These are phyloP conservation scores for Smallanthus sonchifolius DNA, from an alignment of 129 eudicot genomes.

Conservation along the genomic window DNA sequence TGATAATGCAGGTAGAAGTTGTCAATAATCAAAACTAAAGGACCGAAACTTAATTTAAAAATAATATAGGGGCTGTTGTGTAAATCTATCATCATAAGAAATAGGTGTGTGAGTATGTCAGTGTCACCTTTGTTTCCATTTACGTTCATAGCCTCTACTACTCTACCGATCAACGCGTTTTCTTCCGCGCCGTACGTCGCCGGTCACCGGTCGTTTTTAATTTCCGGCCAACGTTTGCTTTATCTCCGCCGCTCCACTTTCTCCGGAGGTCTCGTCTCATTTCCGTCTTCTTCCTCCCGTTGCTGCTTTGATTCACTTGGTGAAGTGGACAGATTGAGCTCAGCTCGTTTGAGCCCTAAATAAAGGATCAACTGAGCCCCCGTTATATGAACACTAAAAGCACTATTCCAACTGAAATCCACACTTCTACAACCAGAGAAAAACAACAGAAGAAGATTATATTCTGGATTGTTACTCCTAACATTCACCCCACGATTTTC, in stretches of 20 bases:
- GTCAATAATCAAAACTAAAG: too few species aligned
- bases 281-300: not conserved
- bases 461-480: not conserved
- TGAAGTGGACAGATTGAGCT: not conserved
- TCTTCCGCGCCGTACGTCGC: constrained; percentile 6
- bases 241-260: not conserved
- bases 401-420: not conserved
- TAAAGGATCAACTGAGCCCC: not conserved
- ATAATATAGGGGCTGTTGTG: not conserved
- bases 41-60: not conserved
- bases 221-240: not conserved
- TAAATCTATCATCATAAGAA: not conserved
- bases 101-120: not conserved
- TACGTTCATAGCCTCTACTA: not conserved
- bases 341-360: not conserved
- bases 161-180: constrained; percentile 2
- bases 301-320: not conserved
- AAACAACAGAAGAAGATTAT: not conserved
- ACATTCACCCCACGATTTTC: not conserved
- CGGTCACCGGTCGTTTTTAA: not conserved
- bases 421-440: not conserved
- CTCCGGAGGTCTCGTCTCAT: not conserved
- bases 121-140: constrained; percentile 11
- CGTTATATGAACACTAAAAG: not conserved
- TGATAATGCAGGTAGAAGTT: too few species aligned